phyloP scores from a whole-genome alignment of 345 rosid genomes.

The Theobroma cacao region DNA sequence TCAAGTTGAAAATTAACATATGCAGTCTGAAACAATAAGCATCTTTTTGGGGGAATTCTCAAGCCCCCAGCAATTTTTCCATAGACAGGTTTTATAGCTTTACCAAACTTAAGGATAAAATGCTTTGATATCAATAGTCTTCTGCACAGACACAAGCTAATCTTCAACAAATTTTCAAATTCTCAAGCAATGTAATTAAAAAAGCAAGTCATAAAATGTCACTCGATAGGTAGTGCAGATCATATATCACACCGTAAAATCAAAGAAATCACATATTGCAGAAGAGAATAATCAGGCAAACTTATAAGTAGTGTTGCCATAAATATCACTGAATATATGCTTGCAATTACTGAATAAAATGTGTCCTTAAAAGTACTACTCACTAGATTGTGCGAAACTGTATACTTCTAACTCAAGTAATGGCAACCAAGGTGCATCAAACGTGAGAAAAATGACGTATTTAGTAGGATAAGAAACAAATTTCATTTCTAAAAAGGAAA shows the following conservation, averaged over 20 bases:
- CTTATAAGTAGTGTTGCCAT: too few relatives aligned
- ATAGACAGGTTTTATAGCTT: neutral
- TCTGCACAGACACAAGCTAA: neutral
- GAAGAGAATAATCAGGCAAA: neutral
- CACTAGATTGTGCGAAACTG: neutral
- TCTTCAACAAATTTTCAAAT: neutral
- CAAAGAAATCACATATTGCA: neutral
- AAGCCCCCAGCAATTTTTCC: neutral
- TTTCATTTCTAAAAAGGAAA: conserved; percentile 1
- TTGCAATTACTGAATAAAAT: neutral
- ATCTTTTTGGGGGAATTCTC: neutral
- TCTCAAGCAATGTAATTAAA: neutral
- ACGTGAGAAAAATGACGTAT: neutral
- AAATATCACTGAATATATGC: neutral
- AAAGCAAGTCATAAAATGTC: neutral
- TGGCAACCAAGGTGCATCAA: neutral
- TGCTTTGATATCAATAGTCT: neutral
- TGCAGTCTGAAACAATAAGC: neutral
- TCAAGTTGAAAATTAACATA: neutral
- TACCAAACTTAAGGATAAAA: neutral
- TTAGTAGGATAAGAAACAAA: neutral
- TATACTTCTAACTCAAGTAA: neutral
- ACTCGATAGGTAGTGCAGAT: neutral
- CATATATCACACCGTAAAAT: neutral
- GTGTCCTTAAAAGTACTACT: neutral